Evolutionary conservation across 495 filamentous ascomycete genomes (phyloP).

Genomic region (Podospora didyma): DNA sequence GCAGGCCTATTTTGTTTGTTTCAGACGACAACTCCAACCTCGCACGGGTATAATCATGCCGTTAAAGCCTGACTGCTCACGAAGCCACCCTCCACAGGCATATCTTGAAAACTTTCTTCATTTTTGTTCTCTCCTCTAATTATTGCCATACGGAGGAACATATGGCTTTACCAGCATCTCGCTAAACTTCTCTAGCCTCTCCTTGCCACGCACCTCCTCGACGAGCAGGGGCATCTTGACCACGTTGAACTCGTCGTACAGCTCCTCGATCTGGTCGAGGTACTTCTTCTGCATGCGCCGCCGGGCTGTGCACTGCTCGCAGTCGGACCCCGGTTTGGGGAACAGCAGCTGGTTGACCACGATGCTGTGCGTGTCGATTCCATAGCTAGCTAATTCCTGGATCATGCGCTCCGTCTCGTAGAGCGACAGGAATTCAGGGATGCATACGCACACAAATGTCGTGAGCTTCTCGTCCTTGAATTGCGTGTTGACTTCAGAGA

Average conservation of each 20-base stretch:
- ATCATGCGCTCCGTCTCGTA: slow-evolving; percentile 99
- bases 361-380: slow-evolving; percentile 94
- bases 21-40: too few relatives aligned
- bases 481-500: slow-evolving; percentile 92
- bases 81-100: too few relatives aligned
- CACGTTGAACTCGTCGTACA: slow-evolving; percentile 99
- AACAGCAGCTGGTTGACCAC: slow-evolving; percentile 98
- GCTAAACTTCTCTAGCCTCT: slow-evolving; percentile 87
- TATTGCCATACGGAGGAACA: slow-evolving; percentile 55
- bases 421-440: slow-evolving; percentile 92
- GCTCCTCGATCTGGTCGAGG: slow-evolving; percentile 94
- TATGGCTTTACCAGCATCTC: slow-evolving; percentile 89
- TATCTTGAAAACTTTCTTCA: too few relatives aligned
- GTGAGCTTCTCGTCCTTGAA: slow-evolving; percentile 97
- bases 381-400: slow-evolving; percentile 88
- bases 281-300: slow-evolving; percentile 99
- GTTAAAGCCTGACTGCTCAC: too few relatives aligned
- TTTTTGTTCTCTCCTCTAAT: neutral
- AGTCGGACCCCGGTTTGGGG: slow-evolving; percentile 78
- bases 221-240: slow-evolving; percentile 95
- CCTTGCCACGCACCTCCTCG: slow-evolving; percentile 93
- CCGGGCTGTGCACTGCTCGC: slow-evolving; percentile 92
- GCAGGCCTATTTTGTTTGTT: too few relatives aligned
- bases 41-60: too few relatives aligned
- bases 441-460: slow-evolving; percentile 97